Evolutionary conservation across 352 stramenopile genomes (phyloP).

Genomic region (Peronospora farinosa): DNA sequence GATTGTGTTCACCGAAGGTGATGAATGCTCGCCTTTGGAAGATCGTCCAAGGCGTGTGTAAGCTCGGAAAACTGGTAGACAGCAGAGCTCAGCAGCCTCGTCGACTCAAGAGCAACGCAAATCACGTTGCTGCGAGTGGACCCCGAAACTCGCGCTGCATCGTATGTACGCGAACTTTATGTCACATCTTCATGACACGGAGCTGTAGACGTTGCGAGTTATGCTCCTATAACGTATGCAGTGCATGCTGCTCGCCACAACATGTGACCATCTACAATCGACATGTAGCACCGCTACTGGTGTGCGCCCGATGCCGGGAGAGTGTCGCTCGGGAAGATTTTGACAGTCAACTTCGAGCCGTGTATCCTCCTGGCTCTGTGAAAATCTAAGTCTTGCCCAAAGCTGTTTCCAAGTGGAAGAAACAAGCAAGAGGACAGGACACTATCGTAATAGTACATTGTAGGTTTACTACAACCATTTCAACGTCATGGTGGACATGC

Average conservation of each 20-base stretch:
- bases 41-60: slow-evolving; percentile 24
- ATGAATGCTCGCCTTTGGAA: slow-evolving; percentile 24
- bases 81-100: background rate
- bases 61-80: slow-evolving; percentile 21
- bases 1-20: slow-evolving; percentile 19
- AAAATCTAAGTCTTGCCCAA: slow-evolving; percentile 4
- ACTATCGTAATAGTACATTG: background rate
- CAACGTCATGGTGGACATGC: no score
- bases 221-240: slow-evolving; percentile 30
- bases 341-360: slow-evolving; percentile 22
- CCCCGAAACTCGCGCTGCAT: slow-evolving; percentile 34
- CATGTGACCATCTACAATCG: slow-evolving; percentile 34
- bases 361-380: slow-evolving; percentile 3
- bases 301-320: slow-evolving; percentile 28
- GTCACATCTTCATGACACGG: slow-evolving; percentile 18
- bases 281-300: slow-evolving; percentile 19
- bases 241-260: slow-evolving; percentile 24
- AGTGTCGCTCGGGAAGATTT: slow-evolving; percentile 30
- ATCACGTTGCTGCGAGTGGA: background rate
- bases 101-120: slow-evolving; percentile 1
- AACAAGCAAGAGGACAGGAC: slow-evolving; percentile 1
- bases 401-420: slow-evolving; percentile 18
- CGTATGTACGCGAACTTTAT: slow-evolving; percentile 21
- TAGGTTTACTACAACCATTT: background rate
- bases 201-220: slow-evolving; percentile 24